A percentile compares a stretch with the other conserved stretches of the same genome.
These are phyloP conservation scores for Hemisphaericaspora nanyangensis DNA, from an alignment of 805 yeast genomes.

Conservation along the genomic window DNA sequence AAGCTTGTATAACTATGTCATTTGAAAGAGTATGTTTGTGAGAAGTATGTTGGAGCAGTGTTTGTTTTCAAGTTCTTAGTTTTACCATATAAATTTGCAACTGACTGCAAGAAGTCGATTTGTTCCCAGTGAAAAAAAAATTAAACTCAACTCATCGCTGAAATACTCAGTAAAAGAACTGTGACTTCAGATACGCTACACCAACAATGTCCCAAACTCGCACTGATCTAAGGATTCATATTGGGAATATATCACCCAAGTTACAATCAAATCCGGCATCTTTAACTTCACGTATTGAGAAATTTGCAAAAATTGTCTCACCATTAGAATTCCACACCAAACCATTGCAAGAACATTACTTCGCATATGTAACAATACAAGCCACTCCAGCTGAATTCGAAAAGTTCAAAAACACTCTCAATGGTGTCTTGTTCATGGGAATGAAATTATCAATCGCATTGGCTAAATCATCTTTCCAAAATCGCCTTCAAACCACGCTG, in stretches of 20 bases:
- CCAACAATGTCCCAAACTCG: not conserved
- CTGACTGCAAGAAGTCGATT: too few species aligned
- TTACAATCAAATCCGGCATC: slow-evolving; percentile 44
- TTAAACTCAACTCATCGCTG: too few species aligned
- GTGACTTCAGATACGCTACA: too few species aligned
- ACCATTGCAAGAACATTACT: slow-evolving; percentile 50
- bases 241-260: slow-evolving; percentile 61
- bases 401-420: slow-evolving; percentile 52
- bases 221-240: slow-evolving; percentile 42
- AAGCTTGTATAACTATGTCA: too few species aligned
- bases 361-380: slow-evolving; percentile 66
- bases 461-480: slow-evolving; percentile 56
- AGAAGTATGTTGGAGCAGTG: too few species aligned
- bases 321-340: slow-evolving; percentile 53
- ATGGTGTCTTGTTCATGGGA: slow-evolving; percentile 77
- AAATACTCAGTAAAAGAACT: too few species aligned
- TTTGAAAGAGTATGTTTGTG: too few species aligned
- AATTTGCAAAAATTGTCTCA: slow-evolving; percentile 53
- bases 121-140: too few species aligned
- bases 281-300: slow-evolving; percentile 52
- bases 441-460: slow-evolving; percentile 53
- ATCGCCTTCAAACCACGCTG: slow-evolving; percentile 16
- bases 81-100: too few species aligned
- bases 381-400: slow-evolving; percentile 42
- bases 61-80: too few species aligned